These are phyloP conservation scores for Boeremia lycopersici DNA, from an alignment of 2,329 filamentous ascomycete species.

Conservation along the genomic window DNA sequence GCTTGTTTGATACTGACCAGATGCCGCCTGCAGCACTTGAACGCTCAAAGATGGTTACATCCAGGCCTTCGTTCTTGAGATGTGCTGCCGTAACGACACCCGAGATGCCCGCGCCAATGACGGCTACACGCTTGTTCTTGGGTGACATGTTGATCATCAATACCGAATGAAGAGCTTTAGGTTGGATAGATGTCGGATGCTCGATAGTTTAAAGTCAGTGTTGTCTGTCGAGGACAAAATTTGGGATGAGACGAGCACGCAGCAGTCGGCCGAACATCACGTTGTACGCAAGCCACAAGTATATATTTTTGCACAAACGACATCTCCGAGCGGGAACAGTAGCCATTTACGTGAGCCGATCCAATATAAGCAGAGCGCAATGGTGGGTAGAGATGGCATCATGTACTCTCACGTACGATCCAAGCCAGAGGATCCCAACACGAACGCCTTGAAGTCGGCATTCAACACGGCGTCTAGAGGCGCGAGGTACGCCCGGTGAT, in stretches of 20 bases:
- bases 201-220: too few relatives aligned
- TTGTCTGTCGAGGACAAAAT: not conserved
- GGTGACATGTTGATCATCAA: conserved; percentile 15
- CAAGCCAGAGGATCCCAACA: not conserved
- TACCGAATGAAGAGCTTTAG: too few relatives aligned
- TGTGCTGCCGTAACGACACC: conserved; percentile 46
- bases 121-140: conserved; percentile 33
- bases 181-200: not conserved
- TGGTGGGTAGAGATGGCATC: conserved; percentile 31
- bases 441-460: not conserved
- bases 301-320: not conserved
- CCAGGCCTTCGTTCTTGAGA: conserved; percentile 41
- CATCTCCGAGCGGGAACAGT: not conserved
- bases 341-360: not conserved
- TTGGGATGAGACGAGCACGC: not conserved
- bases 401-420: conserved; percentile 11
- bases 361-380: conserved; percentile 14
- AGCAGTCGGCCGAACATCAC: not conserved
- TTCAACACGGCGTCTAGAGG: conserved; percentile 1
- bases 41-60: conserved; percentile 62
- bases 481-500: conserved; percentile 23
- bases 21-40: conserved; percentile 60
- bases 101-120: conserved; percentile 48
- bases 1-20: conserved; percentile 51
- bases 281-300: not conserved